phyloP scores from a whole-genome alignment of 352 stramenopile genomes.

The Phytophthora pluvialis region DNA sequence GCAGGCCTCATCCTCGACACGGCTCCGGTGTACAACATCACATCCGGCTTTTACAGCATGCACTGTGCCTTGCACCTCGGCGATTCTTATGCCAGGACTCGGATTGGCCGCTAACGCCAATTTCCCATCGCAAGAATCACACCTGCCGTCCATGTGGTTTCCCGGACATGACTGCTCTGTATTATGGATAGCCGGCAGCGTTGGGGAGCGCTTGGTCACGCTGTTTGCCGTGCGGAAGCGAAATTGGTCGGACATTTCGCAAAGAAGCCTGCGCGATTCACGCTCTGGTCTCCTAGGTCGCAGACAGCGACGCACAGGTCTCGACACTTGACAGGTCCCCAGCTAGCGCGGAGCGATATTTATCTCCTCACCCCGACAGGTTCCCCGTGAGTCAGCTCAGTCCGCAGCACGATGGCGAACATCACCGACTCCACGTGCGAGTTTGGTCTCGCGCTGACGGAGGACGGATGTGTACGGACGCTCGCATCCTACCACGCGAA shows the following conservation, averaged over 20 bases:
- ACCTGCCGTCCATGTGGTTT: constrained; percentile 37
- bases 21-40: constrained; percentile 11
- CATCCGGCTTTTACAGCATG: constrained; percentile 35
- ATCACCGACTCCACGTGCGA: constrained; percentile 46
- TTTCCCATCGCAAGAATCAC: constrained; percentile 41
- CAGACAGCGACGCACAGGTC: constrained; percentile 19
- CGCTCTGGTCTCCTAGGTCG: constrained; percentile 15
- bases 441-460: constrained; percentile 39
- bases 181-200: constrained; percentile 25
- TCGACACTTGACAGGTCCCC: constrained; percentile 9
- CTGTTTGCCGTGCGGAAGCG: constrained; percentile 19
- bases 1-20: constrained; percentile 1
- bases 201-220: constrained; percentile 13
- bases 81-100: constrained; percentile 15
- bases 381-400: constrained; percentile 15
- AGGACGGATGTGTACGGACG: constrained; percentile 39
- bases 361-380: constrained; percentile 20
- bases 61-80: constrained; percentile 23
- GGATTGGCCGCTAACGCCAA: constrained; percentile 24
- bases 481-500: constrained; percentile 37
- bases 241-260: constrained; percentile 28
- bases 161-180: constrained; percentile 25
- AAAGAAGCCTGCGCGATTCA: constrained; percentile 28
- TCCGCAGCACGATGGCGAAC: constrained; percentile 32
- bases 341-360: constrained; percentile 25